These are phyloP conservation scores for Cutaneotrichosporon daszewskae DNA, from an alignment of 1,284 basidiomycete species.

Conservation along the genomic window DNA sequence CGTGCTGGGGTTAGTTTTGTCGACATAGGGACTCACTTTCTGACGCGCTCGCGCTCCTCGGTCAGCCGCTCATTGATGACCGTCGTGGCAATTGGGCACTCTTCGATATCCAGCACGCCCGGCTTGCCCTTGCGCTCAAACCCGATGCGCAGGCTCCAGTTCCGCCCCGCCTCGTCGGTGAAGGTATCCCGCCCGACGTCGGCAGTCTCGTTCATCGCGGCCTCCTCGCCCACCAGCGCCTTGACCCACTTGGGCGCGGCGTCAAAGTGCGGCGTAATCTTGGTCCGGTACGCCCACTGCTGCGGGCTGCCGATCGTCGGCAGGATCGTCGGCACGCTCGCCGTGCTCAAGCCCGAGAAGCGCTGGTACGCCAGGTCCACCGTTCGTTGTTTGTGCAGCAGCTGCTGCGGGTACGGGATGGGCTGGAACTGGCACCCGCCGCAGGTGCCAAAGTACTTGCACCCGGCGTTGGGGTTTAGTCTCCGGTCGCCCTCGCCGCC, in stretches of 20 bases:
- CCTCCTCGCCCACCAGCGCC: slow-evolving; percentile 8
- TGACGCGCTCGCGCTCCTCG: slow-evolving; percentile 61
- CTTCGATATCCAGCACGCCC: slow-evolving; percentile 89
- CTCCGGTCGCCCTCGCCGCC: slow-evolving; percentile 53
- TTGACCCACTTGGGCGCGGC: slow-evolving; percentile 56
- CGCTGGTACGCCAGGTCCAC: slow-evolving; percentile 79
- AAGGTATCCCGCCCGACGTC: no score
- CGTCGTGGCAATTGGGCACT: slow-evolving; percentile 86
- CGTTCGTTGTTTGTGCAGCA: slow-evolving; percentile 77
- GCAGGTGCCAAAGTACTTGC: slow-evolving; percentile 71
- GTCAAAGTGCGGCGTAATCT: slow-evolving; percentile 95
- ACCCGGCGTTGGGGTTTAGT: slow-evolving; percentile 49
- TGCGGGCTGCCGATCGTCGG: slow-evolving; percentile 79
- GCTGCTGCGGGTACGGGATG: slow-evolving; percentile 79
- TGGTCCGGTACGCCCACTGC: slow-evolving; percentile 89
- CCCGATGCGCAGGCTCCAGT: slow-evolving; percentile 56
- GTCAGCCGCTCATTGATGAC: slow-evolving; percentile 68
- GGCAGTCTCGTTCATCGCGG: slow-evolving; percentile 1
- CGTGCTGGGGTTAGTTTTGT: slow-evolving; percentile 53
- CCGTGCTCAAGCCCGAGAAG: slow-evolving; percentile 58
- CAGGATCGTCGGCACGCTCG: slow-evolving; percentile 60
- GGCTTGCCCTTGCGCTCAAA: slow-evolving; percentile 78
- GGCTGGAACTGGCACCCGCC: slow-evolving; percentile 58
- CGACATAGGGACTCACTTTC: slow-evolving; percentile 54
- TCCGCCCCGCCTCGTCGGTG: slow-evolving; percentile 10